A percentile compares a stretch with the other conserved stretches of the same genome.
phyloP scores from a whole-genome alignment of 192 early-diverging fungal species.

The Thoreauomyces humboldtii region DNA sequence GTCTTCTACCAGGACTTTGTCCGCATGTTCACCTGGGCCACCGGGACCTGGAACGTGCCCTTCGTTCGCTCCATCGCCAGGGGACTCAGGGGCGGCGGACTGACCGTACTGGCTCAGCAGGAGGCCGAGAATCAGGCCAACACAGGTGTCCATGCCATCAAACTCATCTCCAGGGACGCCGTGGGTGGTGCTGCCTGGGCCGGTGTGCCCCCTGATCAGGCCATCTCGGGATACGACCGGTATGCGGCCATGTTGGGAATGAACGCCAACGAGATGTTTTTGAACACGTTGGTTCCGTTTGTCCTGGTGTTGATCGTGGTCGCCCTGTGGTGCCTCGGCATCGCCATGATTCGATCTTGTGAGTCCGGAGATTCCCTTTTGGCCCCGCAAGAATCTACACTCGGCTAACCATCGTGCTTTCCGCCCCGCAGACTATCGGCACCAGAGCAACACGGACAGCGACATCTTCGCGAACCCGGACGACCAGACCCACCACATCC shows the following conservation, averaged over 20 bases:
- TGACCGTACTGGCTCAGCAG: background rate
- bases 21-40: slow-evolving; percentile 8
- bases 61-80: slow-evolving; percentile 5
- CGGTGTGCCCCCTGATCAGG: background rate
- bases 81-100: slow-evolving; percentile 1
- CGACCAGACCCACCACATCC: slow-evolving; percentile 14
- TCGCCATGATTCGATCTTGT: slow-evolving; percentile 1
- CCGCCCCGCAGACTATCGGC: background rate
- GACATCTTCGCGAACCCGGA: background rate
- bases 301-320: background rate
- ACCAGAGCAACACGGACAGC: background rate
- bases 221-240: slow-evolving; percentile 11
- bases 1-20: slow-evolving; percentile 16
- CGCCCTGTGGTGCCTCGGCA: background rate
- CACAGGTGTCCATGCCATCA: background rate
- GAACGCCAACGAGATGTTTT: slow-evolving; percentile 6
- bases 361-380: too few relatives aligned
- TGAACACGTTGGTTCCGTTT: slow-evolving; percentile 19
- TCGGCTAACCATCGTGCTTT: too few relatives aligned
- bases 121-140: background rate
- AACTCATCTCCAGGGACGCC: background rate
- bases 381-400: too few relatives aligned
- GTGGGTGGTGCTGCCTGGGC: background rate
- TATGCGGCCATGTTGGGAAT: slow-evolving; percentile 15
- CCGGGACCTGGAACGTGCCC: slow-evolving; percentile 20